These are phyloP conservation scores for Cytauxzoon felis DNA, from an alignment of 169 alveolate genomes.

Conservation along the genomic window DNA sequence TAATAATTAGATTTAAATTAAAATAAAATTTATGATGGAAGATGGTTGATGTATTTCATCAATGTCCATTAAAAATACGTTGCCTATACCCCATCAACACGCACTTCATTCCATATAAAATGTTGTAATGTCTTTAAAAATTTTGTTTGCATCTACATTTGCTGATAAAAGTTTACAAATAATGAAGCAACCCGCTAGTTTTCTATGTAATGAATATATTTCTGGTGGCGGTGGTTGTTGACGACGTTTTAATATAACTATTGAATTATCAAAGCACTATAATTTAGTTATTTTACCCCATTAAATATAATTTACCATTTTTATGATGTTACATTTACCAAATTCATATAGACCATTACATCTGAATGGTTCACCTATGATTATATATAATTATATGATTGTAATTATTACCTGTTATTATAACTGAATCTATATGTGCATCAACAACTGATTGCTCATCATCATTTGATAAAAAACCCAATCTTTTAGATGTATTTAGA, in stretches of 20 bases:
- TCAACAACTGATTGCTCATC: constrained; percentile 78
- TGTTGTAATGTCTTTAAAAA: constrained; percentile 57
- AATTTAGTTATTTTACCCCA: background rate
- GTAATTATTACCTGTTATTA: constrained; percentile 47
- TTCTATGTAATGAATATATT: constrained; percentile 86
- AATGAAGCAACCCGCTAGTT: constrained; percentile 83
- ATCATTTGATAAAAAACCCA: constrained; percentile 78
- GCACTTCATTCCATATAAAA: background rate
- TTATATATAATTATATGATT: background rate
- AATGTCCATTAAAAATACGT: background rate
- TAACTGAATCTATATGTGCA: constrained; percentile 78
- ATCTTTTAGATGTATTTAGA: constrained; percentile 29
- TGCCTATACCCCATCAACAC: background rate
- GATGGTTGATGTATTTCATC: background rate
- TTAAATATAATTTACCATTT: constrained; percentile 13
- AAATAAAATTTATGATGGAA: background rate
- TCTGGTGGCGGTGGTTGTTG: constrained; percentile 89
- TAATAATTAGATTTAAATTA: constrained; percentile 26
- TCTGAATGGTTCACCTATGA: constrained; percentile 77
- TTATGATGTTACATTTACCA: constrained; percentile 40
- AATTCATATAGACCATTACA: constrained; percentile 62
- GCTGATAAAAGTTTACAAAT: constrained; percentile 79
- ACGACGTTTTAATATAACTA: constrained; percentile 76
- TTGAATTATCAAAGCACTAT: constrained; percentile 68
- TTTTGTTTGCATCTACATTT: constrained; percentile 61